A percentile compares a stretch with the other conserved stretches of the same genome.
These are phyloP conservation scores for Taphrina wiesneri DNA, from an alignment of 1,139 yeast genomes.

Conservation along the genomic window DNA sequence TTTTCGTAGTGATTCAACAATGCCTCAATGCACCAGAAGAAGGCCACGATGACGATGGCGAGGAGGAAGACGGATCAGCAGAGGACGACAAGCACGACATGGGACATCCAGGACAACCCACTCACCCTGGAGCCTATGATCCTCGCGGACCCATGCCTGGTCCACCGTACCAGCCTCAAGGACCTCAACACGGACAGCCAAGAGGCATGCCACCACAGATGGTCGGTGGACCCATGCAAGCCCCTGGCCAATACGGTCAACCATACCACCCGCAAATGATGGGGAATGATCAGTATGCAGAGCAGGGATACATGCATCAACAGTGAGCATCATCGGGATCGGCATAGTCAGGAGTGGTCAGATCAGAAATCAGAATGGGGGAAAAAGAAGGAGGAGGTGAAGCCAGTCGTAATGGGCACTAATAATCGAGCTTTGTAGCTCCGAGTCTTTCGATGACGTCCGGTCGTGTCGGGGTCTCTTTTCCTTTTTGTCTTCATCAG, in stretches of 20 bases:
- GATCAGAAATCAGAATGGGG: not conserved
- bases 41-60: slow-evolving; percentile 39
- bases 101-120: slow-evolving; percentile 34
- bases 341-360: not conserved
- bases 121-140: slow-evolving; percentile 24
- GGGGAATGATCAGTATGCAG: slow-evolving; percentile 14
- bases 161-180: slow-evolving; percentile 18
- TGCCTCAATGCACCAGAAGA: slow-evolving; percentile 89
- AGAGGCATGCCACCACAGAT: slow-evolving; percentile 33
- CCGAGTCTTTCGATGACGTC: too few relatives aligned
- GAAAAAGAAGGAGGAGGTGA: not conserved
- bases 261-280: slow-evolving; percentile 31
- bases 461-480: not conserved
- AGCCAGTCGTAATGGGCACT: not conserved
- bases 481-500: not conserved
- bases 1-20: slow-evolving; percentile 80
- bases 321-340: not conserved
- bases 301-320: slow-evolving; percentile 18
- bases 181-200: slow-evolving; percentile 9
- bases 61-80: slow-evolving; percentile 36
- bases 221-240: slow-evolving; percentile 19
- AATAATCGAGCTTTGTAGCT: too few relatives aligned
- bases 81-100: slow-evolving; percentile 38
- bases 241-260: slow-evolving; percentile 19
- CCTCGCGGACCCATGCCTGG: slow-evolving; percentile 32